Percentiles rank a stretch among this genome's conserved stretches.
Conservation (phyloP, 495 filamentous ascomycete species). For the Aspergillus kassunensis region DNA sequence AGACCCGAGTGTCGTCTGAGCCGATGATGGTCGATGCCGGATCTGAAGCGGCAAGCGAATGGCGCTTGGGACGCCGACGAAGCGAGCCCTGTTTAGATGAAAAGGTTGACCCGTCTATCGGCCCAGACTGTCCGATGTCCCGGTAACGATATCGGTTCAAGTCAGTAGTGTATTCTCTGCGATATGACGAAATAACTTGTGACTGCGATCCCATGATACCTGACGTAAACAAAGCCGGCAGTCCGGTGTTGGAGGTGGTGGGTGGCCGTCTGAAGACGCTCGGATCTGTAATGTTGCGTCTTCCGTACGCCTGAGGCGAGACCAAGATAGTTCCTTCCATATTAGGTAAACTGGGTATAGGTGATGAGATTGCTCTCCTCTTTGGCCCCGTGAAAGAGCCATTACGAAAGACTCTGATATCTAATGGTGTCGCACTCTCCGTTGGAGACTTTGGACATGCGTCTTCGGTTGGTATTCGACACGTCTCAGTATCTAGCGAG, state of each 20-base stretch:
- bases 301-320: slow-evolving; percentile 22
- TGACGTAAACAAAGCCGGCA: slow-evolving; percentile 10
- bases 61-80: slow-evolving; percentile 38
- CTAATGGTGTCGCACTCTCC: slow-evolving; percentile 18
- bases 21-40: slow-evolving; percentile 76
- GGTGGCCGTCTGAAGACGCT: slow-evolving; percentile 34
- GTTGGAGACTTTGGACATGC: slow-evolving; percentile 19
- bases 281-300: slow-evolving; percentile 44
- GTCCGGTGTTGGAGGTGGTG: slow-evolving; percentile 19
- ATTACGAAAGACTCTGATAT: slow-evolving; percentile 21
- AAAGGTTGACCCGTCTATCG: slow-evolving; percentile 30
- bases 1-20: slow-evolving; percentile 77
- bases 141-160: slow-evolving; percentile 6
- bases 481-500: slow-evolving; percentile 8
- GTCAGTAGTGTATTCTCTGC: slow-evolving; percentile 23
- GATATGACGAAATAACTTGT: slow-evolving; percentile 20
- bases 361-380: slow-evolving; percentile 34
- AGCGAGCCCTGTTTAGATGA: slow-evolving; percentile 31
- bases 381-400: slow-evolving; percentile 32
- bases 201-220: slow-evolving; percentile 11
- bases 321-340: slow-evolving; percentile 22
- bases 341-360: slow-evolving; percentile 22
- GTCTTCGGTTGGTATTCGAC: slow-evolving; percentile 26
- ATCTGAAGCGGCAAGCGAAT: slow-evolving; percentile 57
- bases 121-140: slow-evolving; percentile 17